Evolutionary conservation across 345 rosid species (phyloP), one percentile per base, ranked within the genome.

Genomic region (Rhizophora mangle): DNA sequence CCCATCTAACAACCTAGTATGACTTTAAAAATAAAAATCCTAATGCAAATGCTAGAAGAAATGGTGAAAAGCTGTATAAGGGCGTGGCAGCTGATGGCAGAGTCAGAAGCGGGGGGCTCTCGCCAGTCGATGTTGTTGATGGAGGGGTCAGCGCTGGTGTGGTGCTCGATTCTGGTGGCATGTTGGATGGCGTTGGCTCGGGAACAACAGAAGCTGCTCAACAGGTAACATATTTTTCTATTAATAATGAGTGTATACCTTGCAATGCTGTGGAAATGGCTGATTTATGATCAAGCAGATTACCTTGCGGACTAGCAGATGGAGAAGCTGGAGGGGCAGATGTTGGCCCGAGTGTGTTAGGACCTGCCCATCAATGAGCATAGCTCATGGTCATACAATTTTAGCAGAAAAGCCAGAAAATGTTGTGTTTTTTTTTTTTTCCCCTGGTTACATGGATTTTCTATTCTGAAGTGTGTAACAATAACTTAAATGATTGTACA

Each of bases 111-210:
- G 96, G 87, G 69, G 83, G 84, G 79, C 75, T 82, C 24, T 94
- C 96, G 0, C 82, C 55, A 18, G 79, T 77, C 3, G 84, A 57
- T 0, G 86, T 78, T 20, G 85, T 56, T 26, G 84, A 68, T 39
- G 83, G 83, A 0, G 96, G 94, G 73, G 88, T 82, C 67, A 82
- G 68, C 58, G 18, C 19, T 6, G 92, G 86, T 0, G 84, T 78
- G 3, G 88, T 82, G 68, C 75, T 80, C 15, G 91, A 74, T 34
- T 34, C 88, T 13, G 98, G 97, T 51, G 96, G 56, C 61, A 74
- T 51, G 56, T 85, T 74, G 32, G 93, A 70, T 3, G 92, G 65
- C 37, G 82, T 80, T 0, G 96, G 83, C 74, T 82, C 82, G 21
- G 98, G 93, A 63, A 81, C 90, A 13, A 82, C 52, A 18, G 89